phyloP scores from a whole-genome alignment of 116 monocot genomes.

The Iris pallida region DNA sequence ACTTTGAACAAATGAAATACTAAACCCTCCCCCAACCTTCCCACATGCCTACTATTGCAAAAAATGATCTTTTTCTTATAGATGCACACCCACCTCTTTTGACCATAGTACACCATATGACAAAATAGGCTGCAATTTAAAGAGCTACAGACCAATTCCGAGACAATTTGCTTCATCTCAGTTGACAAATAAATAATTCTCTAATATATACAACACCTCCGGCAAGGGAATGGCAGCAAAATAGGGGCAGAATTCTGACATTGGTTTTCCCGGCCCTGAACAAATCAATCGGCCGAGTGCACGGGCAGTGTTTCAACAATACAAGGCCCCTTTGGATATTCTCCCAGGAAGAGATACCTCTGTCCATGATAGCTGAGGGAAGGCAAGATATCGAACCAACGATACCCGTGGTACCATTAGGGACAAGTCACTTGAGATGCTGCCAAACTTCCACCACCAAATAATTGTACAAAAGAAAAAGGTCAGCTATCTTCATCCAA shows the following conservation, averaged over 20 bases:
- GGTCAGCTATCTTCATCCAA: slow-evolving; percentile 87
- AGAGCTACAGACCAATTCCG: slow-evolving; percentile 19
- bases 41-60: too few relatives aligned
- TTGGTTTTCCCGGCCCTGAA: not conserved
- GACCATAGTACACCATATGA: slow-evolving; percentile 1
- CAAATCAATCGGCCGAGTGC: not conserved
- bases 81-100: too few relatives aligned
- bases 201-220: slow-evolving; percentile 42
- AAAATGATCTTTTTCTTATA: too few relatives aligned
- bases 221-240: slow-evolving; percentile 20
- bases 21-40: too few relatives aligned
- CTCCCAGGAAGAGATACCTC: not conserved
- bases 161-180: slow-evolving; percentile 14
- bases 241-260: not conserved
- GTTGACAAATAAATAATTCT: slow-evolving; percentile 10
- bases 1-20: too few relatives aligned
- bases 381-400: not conserved
- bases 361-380: not conserved
- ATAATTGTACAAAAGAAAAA: slow-evolving; percentile 29
- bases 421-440: not conserved
- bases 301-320: not conserved
- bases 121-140: not conserved
- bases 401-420: not conserved
- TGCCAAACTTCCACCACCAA: too few relatives aligned
- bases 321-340: not conserved